Evolutionary conservation across 192 early-diverging fungal genomes (phyloP), one percentile per base, ranked within the genome.

Genomic region (Coemansia sp.): DNA sequence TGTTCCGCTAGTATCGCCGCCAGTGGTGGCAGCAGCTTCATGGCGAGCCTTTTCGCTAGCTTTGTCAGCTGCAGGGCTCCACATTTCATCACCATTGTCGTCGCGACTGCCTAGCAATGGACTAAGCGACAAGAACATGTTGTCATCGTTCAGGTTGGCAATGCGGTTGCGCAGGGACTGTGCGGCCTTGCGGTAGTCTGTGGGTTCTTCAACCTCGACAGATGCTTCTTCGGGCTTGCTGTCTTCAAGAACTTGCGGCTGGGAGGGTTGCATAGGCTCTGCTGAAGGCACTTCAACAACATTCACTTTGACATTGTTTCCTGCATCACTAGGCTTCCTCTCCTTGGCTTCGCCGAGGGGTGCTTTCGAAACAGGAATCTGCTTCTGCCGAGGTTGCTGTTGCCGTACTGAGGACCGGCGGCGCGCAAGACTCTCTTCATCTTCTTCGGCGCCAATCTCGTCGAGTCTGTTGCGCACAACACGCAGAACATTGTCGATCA

Each of bases 141-240:
- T 57, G 30, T 71, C 68, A 28, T 74, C 65, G 35, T 68, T 53
- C 42, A 80, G 63, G 12, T 37, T 52, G 18, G 63, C 57, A 18
- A 80, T 72, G 28, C 77, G 77, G 52, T 30, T 59, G 25, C 77
- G 77, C 30, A 80, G 66, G 10, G 61, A n/a, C 12, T 67, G 42
- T 3, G 72, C 77, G 20, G 74, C 68, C 23, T 46, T 59, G 37
- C 43, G 26, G 33, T 80, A 80, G 46, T 80, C 77, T 2, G 64
- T 61, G 2, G 77, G 77, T 45, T 80, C 77, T 16, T 80, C 77
- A n/a, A 80, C 45, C 66, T 80, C 65, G 18, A 80, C 58, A 2
- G 42, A 55, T 45, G 29, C 58, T 25, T 56, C 61, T n/a, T 57
- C 62, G 18, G 46, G 26, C 1, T 15, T 57, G 2, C 48, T 10